Percentiles rank a stretch among this genome's conserved stretches.
phyloP scores from a whole-genome alignment of 140 eudicot genomes.

The Anethum foeniculum region DNA sequence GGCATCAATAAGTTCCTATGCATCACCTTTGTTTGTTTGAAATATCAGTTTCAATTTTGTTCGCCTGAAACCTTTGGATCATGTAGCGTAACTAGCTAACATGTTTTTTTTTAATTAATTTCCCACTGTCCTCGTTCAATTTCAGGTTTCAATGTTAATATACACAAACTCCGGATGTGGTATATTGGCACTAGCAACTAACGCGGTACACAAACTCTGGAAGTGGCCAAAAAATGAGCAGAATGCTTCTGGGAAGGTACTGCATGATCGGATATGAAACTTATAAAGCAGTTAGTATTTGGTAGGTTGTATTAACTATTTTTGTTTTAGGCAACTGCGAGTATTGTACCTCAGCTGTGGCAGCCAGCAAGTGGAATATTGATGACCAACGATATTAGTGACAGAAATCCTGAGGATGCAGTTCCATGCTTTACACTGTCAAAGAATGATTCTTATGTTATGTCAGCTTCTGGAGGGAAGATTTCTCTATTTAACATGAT shows the following conservation, averaged over 20 bases:
- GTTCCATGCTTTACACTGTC: slow-evolving; percentile 72
- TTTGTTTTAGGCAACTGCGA: slow-evolving; percentile 53
- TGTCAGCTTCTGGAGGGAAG: slow-evolving; percentile 85
- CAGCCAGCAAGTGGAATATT: slow-evolving; percentile 74
- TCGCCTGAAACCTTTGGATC: background rate
- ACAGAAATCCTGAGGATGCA: slow-evolving; percentile 54
- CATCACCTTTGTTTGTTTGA: background rate
- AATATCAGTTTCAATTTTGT: background rate
- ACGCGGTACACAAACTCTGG: slow-evolving; percentile 80
- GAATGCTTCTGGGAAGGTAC: slow-evolving; percentile 54
- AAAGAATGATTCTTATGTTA: slow-evolving; percentile 67
- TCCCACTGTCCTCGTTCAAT: background rate
- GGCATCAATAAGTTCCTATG: background rate
- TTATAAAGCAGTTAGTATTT: background rate
- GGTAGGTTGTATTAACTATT: slow-evolving; percentile 12
- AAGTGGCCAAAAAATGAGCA: slow-evolving; percentile 61
- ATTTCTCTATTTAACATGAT: slow-evolving; percentile 67
- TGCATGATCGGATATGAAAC: background rate
- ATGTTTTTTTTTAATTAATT: background rate
- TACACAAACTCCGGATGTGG: slow-evolving; percentile 67
- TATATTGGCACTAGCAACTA: slow-evolving; percentile 60
- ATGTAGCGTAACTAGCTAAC: background rate
- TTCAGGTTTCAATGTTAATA: slow-evolving; percentile 58
- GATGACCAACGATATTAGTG: slow-evolving; percentile 72
- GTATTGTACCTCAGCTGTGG: slow-evolving; percentile 49